A percentile compares a stretch with the other conserved stretches of the same genome.
Conservation (phyloP, 805 yeast genomes). For the Wickerhamomyces ciferrii region DNA sequence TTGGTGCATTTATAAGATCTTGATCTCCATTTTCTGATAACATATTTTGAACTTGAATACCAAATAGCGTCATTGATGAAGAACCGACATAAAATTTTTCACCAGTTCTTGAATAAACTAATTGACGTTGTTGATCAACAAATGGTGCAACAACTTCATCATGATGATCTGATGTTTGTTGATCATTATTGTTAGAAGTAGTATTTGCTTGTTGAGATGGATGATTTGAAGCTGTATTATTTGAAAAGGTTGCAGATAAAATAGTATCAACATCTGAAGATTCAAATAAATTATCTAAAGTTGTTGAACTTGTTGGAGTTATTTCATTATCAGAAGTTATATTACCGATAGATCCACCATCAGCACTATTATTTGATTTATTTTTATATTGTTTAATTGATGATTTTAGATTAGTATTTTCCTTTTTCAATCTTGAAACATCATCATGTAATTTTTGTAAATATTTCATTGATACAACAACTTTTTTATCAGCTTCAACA, state of each 20-base stretch:
- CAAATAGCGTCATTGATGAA: constrained; percentile 78
- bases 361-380: not conserved
- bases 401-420: constrained; percentile 52
- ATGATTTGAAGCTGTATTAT: constrained; percentile 20
- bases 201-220: not conserved
- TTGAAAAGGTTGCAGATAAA: constrained; percentile 19
- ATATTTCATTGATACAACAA: constrained; percentile 70
- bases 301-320: not conserved
- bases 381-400: constrained; percentile 5
- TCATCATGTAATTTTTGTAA: constrained; percentile 63
- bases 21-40: constrained; percentile 26
- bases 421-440: constrained; percentile 57
- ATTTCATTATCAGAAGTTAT: not conserved
- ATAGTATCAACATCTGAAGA: constrained; percentile 18
- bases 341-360: too few species aligned
- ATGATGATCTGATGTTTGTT: constrained; percentile 6
- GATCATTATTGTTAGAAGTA: not conserved
- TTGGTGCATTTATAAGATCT: constrained; percentile 13
- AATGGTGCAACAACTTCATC: constrained; percentile 66
- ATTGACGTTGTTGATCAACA: constrained; percentile 63
- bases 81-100: constrained; percentile 75
- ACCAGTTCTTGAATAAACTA: constrained; percentile 71
- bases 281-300: constrained; percentile 14
- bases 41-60: constrained; percentile 69
- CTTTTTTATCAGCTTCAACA: constrained; percentile 64